Evolutionary conservation across 2,329 filamentous ascomycete species (phyloP).

Genomic region (Apiospora hydei): DNA sequence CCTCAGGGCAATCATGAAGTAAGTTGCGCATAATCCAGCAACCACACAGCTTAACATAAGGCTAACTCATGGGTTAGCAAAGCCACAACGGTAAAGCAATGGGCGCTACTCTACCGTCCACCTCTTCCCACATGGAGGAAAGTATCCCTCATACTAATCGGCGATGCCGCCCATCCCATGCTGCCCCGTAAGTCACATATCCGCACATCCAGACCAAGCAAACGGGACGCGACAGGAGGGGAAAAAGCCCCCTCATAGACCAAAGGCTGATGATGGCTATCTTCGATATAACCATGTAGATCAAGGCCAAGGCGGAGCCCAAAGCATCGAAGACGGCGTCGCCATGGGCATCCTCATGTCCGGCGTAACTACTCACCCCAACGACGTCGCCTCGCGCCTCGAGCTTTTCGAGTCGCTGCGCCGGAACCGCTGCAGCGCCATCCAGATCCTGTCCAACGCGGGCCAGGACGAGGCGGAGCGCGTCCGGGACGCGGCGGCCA

Average conservation of each 20-base stretch:
- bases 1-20: conserved; percentile 26
- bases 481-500: conserved; percentile 38
- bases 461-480: conserved; percentile 42
- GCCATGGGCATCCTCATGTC: conserved; percentile 41
- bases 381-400: conserved; percentile 34
- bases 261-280: neutral
- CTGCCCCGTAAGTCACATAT: conserved; percentile 32
- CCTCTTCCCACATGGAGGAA: conserved; percentile 38
- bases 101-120: conserved; percentile 39
- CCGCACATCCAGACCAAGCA: neutral
- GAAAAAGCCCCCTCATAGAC: neutral
- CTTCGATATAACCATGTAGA: conserved; percentile 22
- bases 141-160: conserved; percentile 32
- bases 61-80: conserved; percentile 28
- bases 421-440: conserved; percentile 39
- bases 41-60: neutral
- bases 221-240: too few relatives aligned
- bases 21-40: neutral
- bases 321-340: conserved; percentile 44
- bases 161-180: conserved; percentile 38
- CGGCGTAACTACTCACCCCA: conserved; percentile 28
- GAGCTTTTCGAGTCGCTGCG: conserved; percentile 41
- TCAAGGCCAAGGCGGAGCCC: conserved; percentile 41
- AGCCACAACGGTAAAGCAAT: conserved; percentile 41
- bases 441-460: conserved; percentile 45